Evolutionary conservation across 164 flowering plant species (phyloP), one percentile per base, ranked within the genome.

Genomic region (Tetracentron sinense): DNA sequence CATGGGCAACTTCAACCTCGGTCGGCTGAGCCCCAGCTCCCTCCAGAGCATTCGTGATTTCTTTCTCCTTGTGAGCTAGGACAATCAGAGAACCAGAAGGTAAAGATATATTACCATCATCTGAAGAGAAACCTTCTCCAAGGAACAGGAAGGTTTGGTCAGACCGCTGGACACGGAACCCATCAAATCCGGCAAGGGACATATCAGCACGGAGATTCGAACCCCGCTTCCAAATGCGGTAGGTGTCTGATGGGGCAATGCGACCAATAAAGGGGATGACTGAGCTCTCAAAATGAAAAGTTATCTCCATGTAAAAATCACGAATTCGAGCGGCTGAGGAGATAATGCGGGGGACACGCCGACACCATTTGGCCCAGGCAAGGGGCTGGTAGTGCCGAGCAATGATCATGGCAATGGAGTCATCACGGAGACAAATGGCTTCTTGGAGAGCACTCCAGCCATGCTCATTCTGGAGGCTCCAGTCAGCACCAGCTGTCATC

Each of bases 361-460:
- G 91, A 54, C 97, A 89, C 99, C 99, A 94, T 76, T 94, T 94
- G 5, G 95, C 99, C 99, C 99, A 94, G 26, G 99, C 99, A 49
- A 88, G 85, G 6, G 99, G 96, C 82, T 94, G 99, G 73, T 94
- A 94, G 51, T 91, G 96, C 33, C 99, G 67, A 5, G 97, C 97
- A 68, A 94, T 94, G 56, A 85, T 88, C 90, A 85, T 83, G n/a
- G 96, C 96, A 67, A 94, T 89, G 52, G 85, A 66, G 52, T 94
- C 99, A 68, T 94, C 97, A 26, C 96, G 79, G 11, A 86, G 81
- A 75, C 99, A 94, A 50, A 94, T 94, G 4, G 99, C 97, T 73
- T 94, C 99, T 70, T 94, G 99, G 19, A 94, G 86, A 42, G 99
- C 96, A 77, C 95, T 91, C 99, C 99, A 94, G 0, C 98, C 98